Percentiles rank a stretch among this genome's conserved stretches.
Evolutionary conservation across 73 alveolate genomes (phyloP).

Genomic region (Loxodes magnus): DNA sequence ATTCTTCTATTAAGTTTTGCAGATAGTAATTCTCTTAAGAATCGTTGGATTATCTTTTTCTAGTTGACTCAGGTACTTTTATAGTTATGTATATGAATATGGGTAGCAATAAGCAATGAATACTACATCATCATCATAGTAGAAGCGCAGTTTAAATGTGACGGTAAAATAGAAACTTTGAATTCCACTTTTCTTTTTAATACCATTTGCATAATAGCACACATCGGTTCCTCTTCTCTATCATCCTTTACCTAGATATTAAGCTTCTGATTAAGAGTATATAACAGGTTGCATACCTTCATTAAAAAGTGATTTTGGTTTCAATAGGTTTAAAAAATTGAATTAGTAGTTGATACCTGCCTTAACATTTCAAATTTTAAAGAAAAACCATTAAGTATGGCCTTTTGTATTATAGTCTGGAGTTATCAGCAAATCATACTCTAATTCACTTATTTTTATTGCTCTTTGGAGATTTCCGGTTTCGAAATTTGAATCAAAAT

Average conservation of each 20-base stretch:
- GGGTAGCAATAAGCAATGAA: conserved; percentile 79
- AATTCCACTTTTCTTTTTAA: conserved; percentile 31
- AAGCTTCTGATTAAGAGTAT: conserved; percentile 29
- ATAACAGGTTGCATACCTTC: conserved; percentile 71
- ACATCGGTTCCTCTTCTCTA: conserved; percentile 36
- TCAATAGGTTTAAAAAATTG: conserved; percentile 60
- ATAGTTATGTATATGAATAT: conserved; percentile 65
- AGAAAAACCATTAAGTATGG: conserved; percentile 85
- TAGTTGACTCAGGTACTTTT: conserved; percentile 32
- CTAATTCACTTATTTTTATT: conserved; percentile 38
- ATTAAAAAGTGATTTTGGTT: conserved; percentile 47
- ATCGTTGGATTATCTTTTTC: conserved; percentile 17
- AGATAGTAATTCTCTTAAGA: conserved; percentile 28
- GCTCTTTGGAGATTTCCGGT: conserved; percentile 40
- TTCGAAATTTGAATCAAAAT: conserved; percentile 47
- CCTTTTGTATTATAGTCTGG: conserved; percentile 87
- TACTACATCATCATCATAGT: conserved; percentile 52
- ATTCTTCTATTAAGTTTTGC: conserved; percentile 25
- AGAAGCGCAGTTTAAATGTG: conserved; percentile 56
- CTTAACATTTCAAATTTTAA: conserved; percentile 51
- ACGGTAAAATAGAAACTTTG: conserved; percentile 54
- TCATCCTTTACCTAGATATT: conserved; percentile 27
- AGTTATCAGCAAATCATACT: conserved; percentile 66
- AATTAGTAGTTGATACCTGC: conserved; percentile 46
- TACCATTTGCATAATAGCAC: conserved; percentile 22